Conservation (phyloP, 1,284 basidiomycete genomes). For the Sanguinoderma infundibulare region DNA sequence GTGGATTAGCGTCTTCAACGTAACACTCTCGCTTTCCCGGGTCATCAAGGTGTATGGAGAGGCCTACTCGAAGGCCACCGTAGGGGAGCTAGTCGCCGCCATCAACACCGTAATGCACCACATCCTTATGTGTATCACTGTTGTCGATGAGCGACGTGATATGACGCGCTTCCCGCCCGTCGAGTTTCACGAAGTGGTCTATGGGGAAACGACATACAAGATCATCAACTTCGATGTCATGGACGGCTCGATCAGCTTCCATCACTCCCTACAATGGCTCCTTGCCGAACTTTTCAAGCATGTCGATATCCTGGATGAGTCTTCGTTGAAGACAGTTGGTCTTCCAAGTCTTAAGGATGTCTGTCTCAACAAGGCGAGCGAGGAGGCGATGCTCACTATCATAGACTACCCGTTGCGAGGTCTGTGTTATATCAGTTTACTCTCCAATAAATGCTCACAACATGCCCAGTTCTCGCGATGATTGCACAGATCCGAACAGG, state of each 20-base stretch:
- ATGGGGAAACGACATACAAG: slow-evolving; percentile 62
- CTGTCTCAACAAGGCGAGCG: slow-evolving; percentile 61
- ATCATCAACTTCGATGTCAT: slow-evolving; percentile 80
- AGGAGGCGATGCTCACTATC: slow-evolving; percentile 68
- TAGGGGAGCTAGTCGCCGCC: slow-evolving; percentile 67
- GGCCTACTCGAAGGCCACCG: slow-evolving; percentile 64
- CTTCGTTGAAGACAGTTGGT: slow-evolving; percentile 55
- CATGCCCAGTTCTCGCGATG: slow-evolving; percentile 75
- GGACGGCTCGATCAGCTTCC: slow-evolving; percentile 89
- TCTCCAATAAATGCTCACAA: background rate
- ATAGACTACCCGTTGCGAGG: slow-evolving; percentile 89
- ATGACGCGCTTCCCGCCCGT: slow-evolving; percentile 64
- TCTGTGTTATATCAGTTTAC: slow-evolving; percentile 31
- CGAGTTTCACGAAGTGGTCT: slow-evolving; percentile 65
- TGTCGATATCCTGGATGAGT: slow-evolving; percentile 64
- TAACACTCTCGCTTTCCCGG: slow-evolving; percentile 86
- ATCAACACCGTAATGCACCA: slow-evolving; percentile 74
- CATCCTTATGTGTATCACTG: slow-evolving; percentile 75
- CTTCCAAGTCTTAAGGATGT: slow-evolving; percentile 62
- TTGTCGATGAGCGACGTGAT: slow-evolving; percentile 69
- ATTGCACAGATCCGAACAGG: slow-evolving; percentile 95
- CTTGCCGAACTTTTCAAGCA: slow-evolving; percentile 92
- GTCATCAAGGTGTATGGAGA: slow-evolving; percentile 90
- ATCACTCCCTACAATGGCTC: slow-evolving; percentile 93
- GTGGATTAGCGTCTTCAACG: slow-evolving; percentile 94